phyloP scores from a whole-genome alignment of 257 asterid species.

The Galeopsis tetrahit region DNA sequence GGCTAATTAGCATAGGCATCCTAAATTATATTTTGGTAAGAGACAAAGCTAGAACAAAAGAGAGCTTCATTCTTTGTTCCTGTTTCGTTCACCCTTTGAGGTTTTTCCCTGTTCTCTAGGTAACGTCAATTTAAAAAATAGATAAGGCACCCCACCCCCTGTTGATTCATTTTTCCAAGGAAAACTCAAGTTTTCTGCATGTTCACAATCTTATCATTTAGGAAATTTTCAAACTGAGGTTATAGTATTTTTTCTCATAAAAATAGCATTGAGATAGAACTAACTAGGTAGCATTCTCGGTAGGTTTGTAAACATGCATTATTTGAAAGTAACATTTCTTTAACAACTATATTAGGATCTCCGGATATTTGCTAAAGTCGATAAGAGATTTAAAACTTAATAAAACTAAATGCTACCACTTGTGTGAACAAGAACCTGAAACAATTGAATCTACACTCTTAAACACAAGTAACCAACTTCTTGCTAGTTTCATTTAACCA shows the following conservation, averaged over 20 bases:
- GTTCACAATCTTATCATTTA: constrained; percentile 7
- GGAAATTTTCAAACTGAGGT: constrained; percentile 1
- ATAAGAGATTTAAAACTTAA: constrained; percentile 3
- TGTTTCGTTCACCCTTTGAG: neutral
- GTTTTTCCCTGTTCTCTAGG: neutral
- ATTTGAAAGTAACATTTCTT: constrained; percentile 9
- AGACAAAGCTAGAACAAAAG: constrained; percentile 16
- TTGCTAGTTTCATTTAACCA: neutral
- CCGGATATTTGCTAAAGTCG: neutral
- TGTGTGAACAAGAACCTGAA: neutral
- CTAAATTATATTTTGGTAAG: neutral
- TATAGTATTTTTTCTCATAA: neutral
- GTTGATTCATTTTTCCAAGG: constrained; percentile 10
- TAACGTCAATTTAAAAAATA: neutral
- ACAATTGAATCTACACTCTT: neutral
- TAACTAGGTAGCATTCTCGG: constrained; percentile 11
- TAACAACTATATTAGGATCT: constrained; percentile 2
- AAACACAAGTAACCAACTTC: constrained; percentile 25
- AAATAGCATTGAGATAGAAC: constrained; percentile 1
- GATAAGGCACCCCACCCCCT: constrained; percentile 1
- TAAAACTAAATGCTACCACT: constrained; percentile 13
- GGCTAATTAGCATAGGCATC: neutral
- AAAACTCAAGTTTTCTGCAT: neutral
- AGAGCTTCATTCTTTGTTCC: neutral
- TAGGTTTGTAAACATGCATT: constrained; percentile 8